A percentile compares a stretch with the other conserved stretches of the same genome.
phyloP scores from a whole-genome alignment of 2,329 filamentous ascomycete species.

The Pestalotiopsis sp. region DNA sequence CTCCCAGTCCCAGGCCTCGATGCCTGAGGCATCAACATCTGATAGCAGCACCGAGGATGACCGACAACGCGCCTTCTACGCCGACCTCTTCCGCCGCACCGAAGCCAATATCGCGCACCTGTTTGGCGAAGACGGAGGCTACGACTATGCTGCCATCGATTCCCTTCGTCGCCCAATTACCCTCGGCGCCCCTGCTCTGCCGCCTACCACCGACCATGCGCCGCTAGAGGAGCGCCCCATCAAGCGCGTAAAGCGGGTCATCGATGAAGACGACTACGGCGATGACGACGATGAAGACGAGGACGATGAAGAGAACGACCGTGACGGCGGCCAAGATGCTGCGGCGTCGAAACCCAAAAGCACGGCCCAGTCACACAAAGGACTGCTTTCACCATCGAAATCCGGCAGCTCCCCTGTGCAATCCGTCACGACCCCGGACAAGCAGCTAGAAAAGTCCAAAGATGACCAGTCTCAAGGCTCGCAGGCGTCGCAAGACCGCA shows the following conservation, averaged over 20 bases:
- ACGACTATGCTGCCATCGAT: slow-evolving; percentile 56
- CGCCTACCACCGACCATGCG: slow-evolving; percentile 60
- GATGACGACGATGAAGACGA: slow-evolving; percentile 81
- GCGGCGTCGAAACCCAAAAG: slow-evolving; percentile 56
- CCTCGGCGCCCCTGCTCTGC: slow-evolving; percentile 45
- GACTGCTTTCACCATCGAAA: slow-evolving; percentile 70
- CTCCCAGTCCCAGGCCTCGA: slow-evolving; percentile 42
- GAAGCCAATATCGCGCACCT: slow-evolving; percentile 77
- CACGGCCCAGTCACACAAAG: slow-evolving; percentile 52
- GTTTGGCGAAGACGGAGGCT: slow-evolving; percentile 63
- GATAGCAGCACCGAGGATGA: slow-evolving; percentile 64
- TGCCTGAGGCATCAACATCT: slow-evolving; percentile 59
- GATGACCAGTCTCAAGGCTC: slow-evolving; percentile 48
- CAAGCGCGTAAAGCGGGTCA: slow-evolving; percentile 77
- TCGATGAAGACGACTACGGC: slow-evolving; percentile 84
- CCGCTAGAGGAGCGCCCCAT: slow-evolving; percentile 62
- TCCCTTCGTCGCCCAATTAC: slow-evolving; percentile 50
- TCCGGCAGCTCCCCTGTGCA: slow-evolving; percentile 69
- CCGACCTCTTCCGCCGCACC: slow-evolving; percentile 74
- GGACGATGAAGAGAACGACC: slow-evolving; percentile 64
- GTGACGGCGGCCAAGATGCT: slow-evolving; percentile 49
- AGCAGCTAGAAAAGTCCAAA: slow-evolving; percentile 56
- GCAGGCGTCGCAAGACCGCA: slow-evolving; percentile 37
- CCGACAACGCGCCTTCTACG: slow-evolving; percentile 72
- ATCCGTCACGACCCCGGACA: slow-evolving; percentile 63